Evolutionary conservation across 2,329 filamentous ascomycete species (phyloP).

Genomic region (Lachnellula hyalina): DNA sequence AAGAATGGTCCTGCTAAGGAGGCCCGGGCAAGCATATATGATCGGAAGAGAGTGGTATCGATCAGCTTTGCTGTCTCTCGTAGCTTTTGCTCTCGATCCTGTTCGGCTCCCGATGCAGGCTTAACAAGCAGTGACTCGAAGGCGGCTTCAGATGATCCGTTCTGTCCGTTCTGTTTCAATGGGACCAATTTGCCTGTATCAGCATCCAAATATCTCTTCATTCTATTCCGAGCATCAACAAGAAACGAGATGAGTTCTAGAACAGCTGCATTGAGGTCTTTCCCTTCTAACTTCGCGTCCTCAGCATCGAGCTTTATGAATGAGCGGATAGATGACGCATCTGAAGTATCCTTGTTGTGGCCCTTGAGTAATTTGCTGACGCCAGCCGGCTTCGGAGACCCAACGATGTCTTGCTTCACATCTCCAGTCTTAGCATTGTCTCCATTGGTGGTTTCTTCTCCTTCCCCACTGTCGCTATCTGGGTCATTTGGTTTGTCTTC

Average conservation of each 20-base stretch:
- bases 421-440: conserved; percentile 29
- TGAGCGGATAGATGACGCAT: conserved; percentile 54
- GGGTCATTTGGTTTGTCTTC: conserved; percentile 41
- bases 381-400: conserved; percentile 32
- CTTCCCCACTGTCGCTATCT: conserved; percentile 28
- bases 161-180: conserved; percentile 33
- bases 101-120: conserved; percentile 32
- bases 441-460: conserved; percentile 38
- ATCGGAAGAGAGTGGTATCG: conserved; percentile 89
- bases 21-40: conserved; percentile 89
- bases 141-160: conserved; percentile 42
- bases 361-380: conserved; percentile 37
- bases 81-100: conserved; percentile 65
- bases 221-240: conserved; percentile 69
- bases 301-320: conserved; percentile 49
- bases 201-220: conserved; percentile 58
- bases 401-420: conserved; percentile 15
- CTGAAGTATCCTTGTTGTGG: conserved; percentile 34
- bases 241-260: conserved; percentile 82
- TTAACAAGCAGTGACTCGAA: conserved; percentile 53
- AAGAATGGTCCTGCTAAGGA: conserved; percentile 84
- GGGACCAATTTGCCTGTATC: conserved; percentile 57
- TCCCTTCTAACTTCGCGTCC: conserved; percentile 62
- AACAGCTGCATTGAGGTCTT: conserved; percentile 77
- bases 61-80: conserved; percentile 75